These are phyloP conservation scores for Syzygium syzygioides DNA, from an alignment of 441 rosid species.

Conservation along the genomic window DNA sequence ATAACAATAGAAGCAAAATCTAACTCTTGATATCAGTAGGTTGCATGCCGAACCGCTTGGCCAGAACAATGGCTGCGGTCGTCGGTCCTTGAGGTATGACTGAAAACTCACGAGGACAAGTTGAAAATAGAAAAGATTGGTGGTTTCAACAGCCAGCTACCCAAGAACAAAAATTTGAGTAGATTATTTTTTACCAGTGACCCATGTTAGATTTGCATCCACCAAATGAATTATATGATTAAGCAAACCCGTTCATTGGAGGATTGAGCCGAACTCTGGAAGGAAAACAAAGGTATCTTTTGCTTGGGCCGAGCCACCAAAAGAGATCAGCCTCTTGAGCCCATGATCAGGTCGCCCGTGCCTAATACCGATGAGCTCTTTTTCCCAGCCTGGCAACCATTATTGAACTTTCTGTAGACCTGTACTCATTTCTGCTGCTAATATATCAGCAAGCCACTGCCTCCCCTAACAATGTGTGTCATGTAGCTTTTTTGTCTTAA, in stretches of 20 bases:
- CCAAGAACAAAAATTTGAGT: background rate
- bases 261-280: background rate
- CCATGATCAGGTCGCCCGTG: background rate
- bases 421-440: background rate
- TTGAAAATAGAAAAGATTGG: background rate
- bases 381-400: background rate
- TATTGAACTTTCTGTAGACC: background rate
- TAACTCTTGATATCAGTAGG: background rate
- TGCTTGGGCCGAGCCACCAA: background rate
- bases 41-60: background rate
- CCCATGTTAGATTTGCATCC: background rate
- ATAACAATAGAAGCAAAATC: background rate
- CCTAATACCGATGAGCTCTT: background rate
- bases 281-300: background rate
- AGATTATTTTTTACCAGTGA: background rate
- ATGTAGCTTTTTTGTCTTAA: background rate
- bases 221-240: background rate
- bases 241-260: background rate
- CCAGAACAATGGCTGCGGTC: background rate
- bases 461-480: background rate
- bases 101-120: background rate
- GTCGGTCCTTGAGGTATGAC: background rate
- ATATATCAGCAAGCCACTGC: background rate
- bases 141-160: background rate
- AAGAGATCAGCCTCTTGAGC: background rate